Base-by-base conservation (phyloP, 2,329 filamentous ascomycete species). In the Amylocarpus encephaloides region DNA sequence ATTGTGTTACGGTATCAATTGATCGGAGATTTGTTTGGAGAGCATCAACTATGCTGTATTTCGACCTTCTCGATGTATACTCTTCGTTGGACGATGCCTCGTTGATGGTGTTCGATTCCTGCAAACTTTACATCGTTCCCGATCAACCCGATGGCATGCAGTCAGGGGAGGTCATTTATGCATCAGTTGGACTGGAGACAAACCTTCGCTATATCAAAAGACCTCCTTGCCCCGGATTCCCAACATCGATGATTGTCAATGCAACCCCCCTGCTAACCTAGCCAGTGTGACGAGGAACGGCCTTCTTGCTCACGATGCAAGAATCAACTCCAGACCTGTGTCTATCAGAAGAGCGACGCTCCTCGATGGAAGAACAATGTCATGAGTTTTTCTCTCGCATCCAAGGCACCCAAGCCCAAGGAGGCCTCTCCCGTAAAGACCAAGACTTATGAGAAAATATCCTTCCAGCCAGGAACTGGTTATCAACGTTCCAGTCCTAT, bases 341-440 rank as follows among this genome's bases (percentile, higher is more conserved):
- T 45, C n/a, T 50, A 50, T 26, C 13, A 35, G 12, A 36, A 16
- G 7, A 40, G 13, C 18, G 16, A n/a, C 12, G 39, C n/a, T 6
- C 48, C 48, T 5, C 34, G 16, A 12, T 50, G 48, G 48, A 50
- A 41, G 18, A 29, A 34, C 16, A 45, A 34, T 22, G 26, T 45
- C 33, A 40, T 30, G 19, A 45, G 22, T 16, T 44, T 50, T 12
- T 22, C 41, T 16, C 41, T 43, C 2, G 22, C 22, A 26, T 26
- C 26, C 10, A 34, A 18, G 6, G 30, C 16, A 11, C 11, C 38
- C 13, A 43, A 42, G 26, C n/a, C 29, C 9, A 22, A 22, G 11
- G 10, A 18, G 13, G 29, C 22, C 5, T 16, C n/a, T 15, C n/a
- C n/a, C n/a, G 5, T 16, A 36, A 38, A 6, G 19, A 26, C 7